Base-by-base conservation (phyloP, 371 early-diverging fungal genomes). In the Phascolomyces articulosus region DNA sequence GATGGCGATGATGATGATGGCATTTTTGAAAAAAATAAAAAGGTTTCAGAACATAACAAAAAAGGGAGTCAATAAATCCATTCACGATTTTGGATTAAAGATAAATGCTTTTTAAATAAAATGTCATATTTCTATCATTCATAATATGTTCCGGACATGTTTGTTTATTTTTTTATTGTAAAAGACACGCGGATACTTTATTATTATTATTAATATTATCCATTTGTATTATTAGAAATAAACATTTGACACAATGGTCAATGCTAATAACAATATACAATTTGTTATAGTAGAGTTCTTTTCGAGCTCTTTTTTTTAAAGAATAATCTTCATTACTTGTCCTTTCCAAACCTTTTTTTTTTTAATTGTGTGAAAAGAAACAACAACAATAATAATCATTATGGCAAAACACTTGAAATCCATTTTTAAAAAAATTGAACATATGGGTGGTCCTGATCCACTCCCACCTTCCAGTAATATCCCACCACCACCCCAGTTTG, bases 401-500 rank as follows among this genome's bases (percentile, higher is more conserved):
- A 44, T 44, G 54, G 54, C 27, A 0, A 18, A 24, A 6, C 18
- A 54, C 18, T 1, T 54, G 24, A 54, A 54, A 54, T 21, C 18
- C 58, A n/a, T 65, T 16, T 65, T 65, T 54, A 65, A 65, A 44
- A 58, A 65, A 28, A 23, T 64, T 7, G 64, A 64, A 21, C 21
- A 63, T 29, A 11, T 64, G 34, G 34, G 34, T 10, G 64, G 64
- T 2, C 34, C 58, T 16, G 47, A 44, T 8, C 58, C 64, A 13
- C 24, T 64, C 23, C 58, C 64, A 18, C 57, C 49, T 15, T 64
- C 64, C 15, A 13, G 34, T 18, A 63, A 64, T 40, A 49, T 69
- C n/a, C 61, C 65, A 8, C 61, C 65, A 11, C 54, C 48, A 21
- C 69, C 69, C 1, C 27, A 51, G 23, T 70, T 73, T 56, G 56